Percentiles rank a stretch among this genome's conserved stretches.
phyloP scores from a whole-genome alignment of 2,329 filamentous ascomycete species.

The Aspergillus sp. region DNA sequence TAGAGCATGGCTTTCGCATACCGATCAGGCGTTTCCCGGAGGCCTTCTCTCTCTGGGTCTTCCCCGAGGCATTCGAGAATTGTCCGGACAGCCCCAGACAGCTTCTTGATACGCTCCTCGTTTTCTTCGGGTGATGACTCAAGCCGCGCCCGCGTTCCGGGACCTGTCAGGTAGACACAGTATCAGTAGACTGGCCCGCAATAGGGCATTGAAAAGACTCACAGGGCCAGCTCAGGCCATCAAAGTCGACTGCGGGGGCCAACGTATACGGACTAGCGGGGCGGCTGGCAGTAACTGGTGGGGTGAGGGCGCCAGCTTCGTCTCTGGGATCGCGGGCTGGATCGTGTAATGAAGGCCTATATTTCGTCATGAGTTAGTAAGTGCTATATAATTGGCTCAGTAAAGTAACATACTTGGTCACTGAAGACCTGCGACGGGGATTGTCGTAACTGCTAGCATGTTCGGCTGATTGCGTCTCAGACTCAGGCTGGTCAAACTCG shows the following conservation, averaged over 20 bases:
- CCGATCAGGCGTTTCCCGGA: slow-evolving; percentile 70
- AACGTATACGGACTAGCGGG: slow-evolving; percentile 51
- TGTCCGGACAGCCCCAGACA: slow-evolving; percentile 63
- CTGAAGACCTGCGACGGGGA: slow-evolving; percentile 17
- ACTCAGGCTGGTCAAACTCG: slow-evolving; percentile 29
- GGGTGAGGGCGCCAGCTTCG: slow-evolving; percentile 50
- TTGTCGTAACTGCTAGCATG: slow-evolving; percentile 18
- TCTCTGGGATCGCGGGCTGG: slow-evolving; percentile 56
- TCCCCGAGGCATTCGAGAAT: slow-evolving; percentile 67
- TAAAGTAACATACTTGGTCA: slow-evolving; percentile 25
- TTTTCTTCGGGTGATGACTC: slow-evolving; percentile 60
- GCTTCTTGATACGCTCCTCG: slow-evolving; percentile 57
- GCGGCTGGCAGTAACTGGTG: slow-evolving; percentile 52
- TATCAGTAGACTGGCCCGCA: slow-evolving; percentile 9
- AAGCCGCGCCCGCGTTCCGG: slow-evolving; percentile 51
- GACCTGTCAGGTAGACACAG: slow-evolving; percentile 28
- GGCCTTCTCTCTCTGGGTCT: slow-evolving; percentile 63
- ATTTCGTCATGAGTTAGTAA: slow-evolving; percentile 1
- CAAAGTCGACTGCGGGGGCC: slow-evolving; percentile 52
- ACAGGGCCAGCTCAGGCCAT: slow-evolving; percentile 54
- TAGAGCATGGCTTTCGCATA: slow-evolving; percentile 96
- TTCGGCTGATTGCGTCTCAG: slow-evolving; percentile 13
- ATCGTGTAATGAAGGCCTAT: slow-evolving; percentile 42
- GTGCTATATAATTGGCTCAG: neutral
- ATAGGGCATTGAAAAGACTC: slow-evolving; percentile 25